These are phyloP conservation scores for Bipolaris bicolor DNA, from an alignment of 2,329 filamentous ascomycete species.

Conservation along the genomic window DNA sequence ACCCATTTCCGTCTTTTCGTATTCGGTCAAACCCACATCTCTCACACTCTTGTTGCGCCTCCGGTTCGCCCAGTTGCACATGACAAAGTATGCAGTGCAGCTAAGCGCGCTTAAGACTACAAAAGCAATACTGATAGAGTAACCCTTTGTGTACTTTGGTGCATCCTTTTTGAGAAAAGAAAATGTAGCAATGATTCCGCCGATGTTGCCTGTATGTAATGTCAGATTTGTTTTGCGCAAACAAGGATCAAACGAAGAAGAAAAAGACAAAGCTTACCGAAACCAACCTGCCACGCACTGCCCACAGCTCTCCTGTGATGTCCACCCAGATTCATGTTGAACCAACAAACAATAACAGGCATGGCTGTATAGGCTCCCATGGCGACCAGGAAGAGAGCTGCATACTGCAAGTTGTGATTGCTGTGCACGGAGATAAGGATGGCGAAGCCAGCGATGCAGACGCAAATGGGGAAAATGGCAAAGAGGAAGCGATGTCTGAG, in stretches of 20 bases:
- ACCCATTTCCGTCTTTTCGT: constrained; percentile 66
- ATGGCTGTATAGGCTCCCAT: constrained; percentile 85
- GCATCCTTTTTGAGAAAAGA: constrained; percentile 64
- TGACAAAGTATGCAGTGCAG: constrained; percentile 65
- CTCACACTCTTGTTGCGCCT: constrained; percentile 58
- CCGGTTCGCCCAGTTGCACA: constrained; percentile 66
- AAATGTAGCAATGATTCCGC: constrained; percentile 60
- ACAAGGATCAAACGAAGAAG: background rate
- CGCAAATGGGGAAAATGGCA: constrained; percentile 68
- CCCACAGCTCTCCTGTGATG: constrained; percentile 59
- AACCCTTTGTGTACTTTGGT: constrained; percentile 73
- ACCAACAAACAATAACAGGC: constrained; percentile 73
- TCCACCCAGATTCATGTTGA: constrained; percentile 61
- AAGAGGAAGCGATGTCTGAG: constrained; percentile 76
- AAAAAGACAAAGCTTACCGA: background rate
- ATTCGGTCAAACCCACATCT: constrained; percentile 62
- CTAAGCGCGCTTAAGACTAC: constrained; percentile 69
- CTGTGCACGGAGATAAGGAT: constrained; percentile 76
- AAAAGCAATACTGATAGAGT: constrained; percentile 78
- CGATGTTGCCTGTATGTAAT: constrained; percentile 53
- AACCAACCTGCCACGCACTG: constrained; percentile 57
- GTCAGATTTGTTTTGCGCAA: background rate
- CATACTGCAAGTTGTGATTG: constrained; percentile 72
- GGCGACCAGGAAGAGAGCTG: constrained; percentile 79
- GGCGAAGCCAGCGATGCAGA: constrained; percentile 75